Percentiles rank a stretch among this genome's conserved stretches.
These are phyloP conservation scores for Hypoxylon sp. DNA, from an alignment of 2,329 filamentous ascomycete species.

Conservation along the genomic window DNA sequence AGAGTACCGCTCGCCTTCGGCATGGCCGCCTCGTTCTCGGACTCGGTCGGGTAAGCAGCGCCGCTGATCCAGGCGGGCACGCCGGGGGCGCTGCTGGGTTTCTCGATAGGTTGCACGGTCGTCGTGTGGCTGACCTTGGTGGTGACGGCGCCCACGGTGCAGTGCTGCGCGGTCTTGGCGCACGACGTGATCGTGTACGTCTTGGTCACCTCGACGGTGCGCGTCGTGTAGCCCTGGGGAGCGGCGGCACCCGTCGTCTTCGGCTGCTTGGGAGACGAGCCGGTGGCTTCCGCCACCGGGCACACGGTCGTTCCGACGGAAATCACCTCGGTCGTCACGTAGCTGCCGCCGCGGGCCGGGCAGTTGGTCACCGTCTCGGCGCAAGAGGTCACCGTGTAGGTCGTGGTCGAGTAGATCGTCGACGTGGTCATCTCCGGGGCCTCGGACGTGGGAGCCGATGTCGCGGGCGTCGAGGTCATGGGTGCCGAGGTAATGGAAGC, in stretches of 20 bases:
- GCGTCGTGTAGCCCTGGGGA: constrained; percentile 35
- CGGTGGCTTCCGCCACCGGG: constrained; percentile 22
- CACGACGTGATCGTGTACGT: constrained; percentile 47
- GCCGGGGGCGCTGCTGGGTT: too few relatives aligned
- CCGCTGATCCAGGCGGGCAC: too few relatives aligned
- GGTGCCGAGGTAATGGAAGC: constrained; percentile 1
- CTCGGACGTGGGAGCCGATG: constrained; percentile 1
- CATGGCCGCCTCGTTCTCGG: too few relatives aligned
- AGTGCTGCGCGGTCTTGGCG: constrained; percentile 42
- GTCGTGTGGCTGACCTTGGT: constrained; percentile 45
- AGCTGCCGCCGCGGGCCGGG: constrained; percentile 29
- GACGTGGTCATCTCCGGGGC: constrained; percentile 41
- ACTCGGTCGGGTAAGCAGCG: too few relatives aligned
- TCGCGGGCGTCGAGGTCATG: not conserved
- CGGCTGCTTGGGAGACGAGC: constrained; percentile 8
- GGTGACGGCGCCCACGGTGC: constrained; percentile 41
- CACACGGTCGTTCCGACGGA: constrained; percentile 38
- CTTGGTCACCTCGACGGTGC: constrained; percentile 41
- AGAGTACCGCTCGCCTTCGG: too few relatives aligned
- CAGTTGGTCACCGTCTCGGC: constrained; percentile 31
- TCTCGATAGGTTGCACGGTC: constrained; percentile 44
- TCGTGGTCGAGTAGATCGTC: constrained; percentile 44
- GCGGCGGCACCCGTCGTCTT: constrained; percentile 16
- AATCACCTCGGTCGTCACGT: constrained; percentile 39
- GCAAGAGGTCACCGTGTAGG: constrained; percentile 37